Conservation (phyloP, 2,329 filamentous ascomycete genomes). For the Aspergillus pseudoterreus region DNA sequence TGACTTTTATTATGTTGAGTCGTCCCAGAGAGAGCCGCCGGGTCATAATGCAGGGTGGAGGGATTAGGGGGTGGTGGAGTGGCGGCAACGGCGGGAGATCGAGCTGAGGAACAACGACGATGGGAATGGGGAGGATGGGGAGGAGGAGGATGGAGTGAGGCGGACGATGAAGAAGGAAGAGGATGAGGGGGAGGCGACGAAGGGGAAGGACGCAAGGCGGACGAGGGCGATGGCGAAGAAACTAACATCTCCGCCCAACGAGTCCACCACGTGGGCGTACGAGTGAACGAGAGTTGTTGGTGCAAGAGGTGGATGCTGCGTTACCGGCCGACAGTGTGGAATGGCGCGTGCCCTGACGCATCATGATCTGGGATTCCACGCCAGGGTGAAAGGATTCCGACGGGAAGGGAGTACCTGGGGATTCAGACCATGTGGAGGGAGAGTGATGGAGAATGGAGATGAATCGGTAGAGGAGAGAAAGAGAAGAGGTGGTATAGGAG, state of each 20-base stretch:
- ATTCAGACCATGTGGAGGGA: not conserved
- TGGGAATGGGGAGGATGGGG: slow-evolving; percentile 8
- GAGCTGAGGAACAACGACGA: not conserved
- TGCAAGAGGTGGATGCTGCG: slow-evolving; percentile 22
- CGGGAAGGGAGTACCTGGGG: not conserved
- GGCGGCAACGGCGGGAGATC: not conserved
- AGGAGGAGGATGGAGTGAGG: slow-evolving; percentile 15
- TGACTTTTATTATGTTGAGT: slow-evolving; percentile 10
- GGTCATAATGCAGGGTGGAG: slow-evolving; percentile 27
- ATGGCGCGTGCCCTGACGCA: slow-evolving; percentile 28
- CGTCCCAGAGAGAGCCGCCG: slow-evolving; percentile 11
- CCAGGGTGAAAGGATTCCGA: not conserved
- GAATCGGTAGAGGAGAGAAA: not conserved
- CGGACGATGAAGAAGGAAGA: slow-evolving; percentile 17
- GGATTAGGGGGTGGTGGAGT: slow-evolving; percentile 3
- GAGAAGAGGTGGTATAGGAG: not conserved
- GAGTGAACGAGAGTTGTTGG: slow-evolving; percentile 26
- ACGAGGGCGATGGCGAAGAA: slow-evolving; percentile 38
- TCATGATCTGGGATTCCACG: slow-evolving; percentile 14
- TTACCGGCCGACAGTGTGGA: slow-evolving; percentile 19
- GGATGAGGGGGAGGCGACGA: slow-evolving; percentile 20
- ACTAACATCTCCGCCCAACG: slow-evolving; percentile 36
- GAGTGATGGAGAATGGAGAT: not conserved
- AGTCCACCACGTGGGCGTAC: slow-evolving; percentile 36
- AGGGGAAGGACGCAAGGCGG: slow-evolving; percentile 33